Evolutionary conservation across 129 eudicot genomes (phyloP).

Genomic region (Gnaphalium uliginosum): DNA sequence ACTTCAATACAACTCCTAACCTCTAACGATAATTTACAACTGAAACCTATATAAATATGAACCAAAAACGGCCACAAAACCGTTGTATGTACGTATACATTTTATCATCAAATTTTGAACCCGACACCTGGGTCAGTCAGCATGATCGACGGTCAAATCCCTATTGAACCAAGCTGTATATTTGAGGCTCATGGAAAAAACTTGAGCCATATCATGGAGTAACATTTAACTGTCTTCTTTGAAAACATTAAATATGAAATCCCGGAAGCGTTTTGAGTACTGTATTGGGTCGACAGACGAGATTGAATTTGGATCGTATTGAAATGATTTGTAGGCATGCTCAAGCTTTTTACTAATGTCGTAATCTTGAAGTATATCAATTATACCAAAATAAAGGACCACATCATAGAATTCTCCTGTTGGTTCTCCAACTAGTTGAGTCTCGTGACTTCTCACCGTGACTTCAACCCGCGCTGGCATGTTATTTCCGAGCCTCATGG

Average conservation of each 20-base stretch:
- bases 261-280: conserved; percentile 77
- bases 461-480: conserved; percentile 70
- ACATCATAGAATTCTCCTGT: conserved; percentile 59
- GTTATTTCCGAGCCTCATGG: conserved; percentile 52
- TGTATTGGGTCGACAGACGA: conserved; percentile 82
- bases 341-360: conserved; percentile 88
- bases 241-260: conserved; percentile 60
- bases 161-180: conserved; percentile 33
- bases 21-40: conserved; percentile 16
- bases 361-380: conserved; percentile 83
- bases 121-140: conserved; percentile 8
- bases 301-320: conserved; percentile 69
- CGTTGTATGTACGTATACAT: conserved; percentile 24
- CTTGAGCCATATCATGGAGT: conserved; percentile 21
- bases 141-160: conserved; percentile 1
- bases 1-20: conserved; percentile 30
- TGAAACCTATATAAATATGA: conserved; percentile 22
- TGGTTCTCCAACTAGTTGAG: conserved; percentile 64
- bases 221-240: conserved; percentile 49
- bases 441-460: conserved; percentile 50
- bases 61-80: conserved; percentile 26
- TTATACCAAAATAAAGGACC: conserved; percentile 64
- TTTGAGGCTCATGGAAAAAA: conserved; percentile 33
- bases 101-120: conserved; percentile 10
- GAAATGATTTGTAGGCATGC: conserved; percentile 78